These are phyloP conservation scores for Colletotrichum aenigma DNA, from an alignment of 2,329 filamentous ascomycete genomes.

Conservation along the genomic window DNA sequence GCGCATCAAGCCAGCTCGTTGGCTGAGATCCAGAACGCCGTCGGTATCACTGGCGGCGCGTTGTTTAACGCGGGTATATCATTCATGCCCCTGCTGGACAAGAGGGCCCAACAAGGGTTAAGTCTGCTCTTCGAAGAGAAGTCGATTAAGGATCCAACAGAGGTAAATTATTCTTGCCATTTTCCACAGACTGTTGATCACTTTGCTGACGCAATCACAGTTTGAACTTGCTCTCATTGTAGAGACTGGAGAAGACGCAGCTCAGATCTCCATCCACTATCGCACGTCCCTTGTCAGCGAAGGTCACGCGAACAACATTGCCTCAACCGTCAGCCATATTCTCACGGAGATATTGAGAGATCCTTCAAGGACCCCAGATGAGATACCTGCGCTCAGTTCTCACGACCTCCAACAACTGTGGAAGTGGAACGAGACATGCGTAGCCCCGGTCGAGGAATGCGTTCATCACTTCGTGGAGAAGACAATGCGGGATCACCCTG, in stretches of 20 bases:
- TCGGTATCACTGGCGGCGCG: conserved; percentile 23
- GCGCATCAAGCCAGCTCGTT: conserved; percentile 54
- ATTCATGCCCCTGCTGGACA: conserved; percentile 14
- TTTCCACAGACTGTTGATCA: not conserved
- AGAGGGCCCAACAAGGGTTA: conserved; percentile 23
- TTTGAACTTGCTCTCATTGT: not conserved
- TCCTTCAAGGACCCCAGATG: not conserved
- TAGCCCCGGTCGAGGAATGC: conserved; percentile 19
- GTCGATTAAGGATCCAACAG: not conserved
- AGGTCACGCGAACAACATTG: conserved; percentile 32
- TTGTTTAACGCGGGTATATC: conserved; percentile 38
- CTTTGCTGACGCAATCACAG: not conserved
- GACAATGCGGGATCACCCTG: not conserved
- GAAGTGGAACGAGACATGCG: conserved; percentile 21
- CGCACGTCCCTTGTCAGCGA: conserved; percentile 12
- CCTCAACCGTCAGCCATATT: conserved; percentile 31
- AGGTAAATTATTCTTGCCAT: not conserved
- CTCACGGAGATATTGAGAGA: not conserved
- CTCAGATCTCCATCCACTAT: conserved; percentile 5
- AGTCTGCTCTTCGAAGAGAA: not conserved
- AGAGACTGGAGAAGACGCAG: not conserved
- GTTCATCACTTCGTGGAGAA: conserved; percentile 17
- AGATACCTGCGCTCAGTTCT: conserved; percentile 10
- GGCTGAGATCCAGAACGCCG: conserved; percentile 45
- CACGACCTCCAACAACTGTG: conserved; percentile 24